Evolutionary conservation across 768 basidiomycete species (phyloP).

Genomic region (Russula abietina): DNA sequence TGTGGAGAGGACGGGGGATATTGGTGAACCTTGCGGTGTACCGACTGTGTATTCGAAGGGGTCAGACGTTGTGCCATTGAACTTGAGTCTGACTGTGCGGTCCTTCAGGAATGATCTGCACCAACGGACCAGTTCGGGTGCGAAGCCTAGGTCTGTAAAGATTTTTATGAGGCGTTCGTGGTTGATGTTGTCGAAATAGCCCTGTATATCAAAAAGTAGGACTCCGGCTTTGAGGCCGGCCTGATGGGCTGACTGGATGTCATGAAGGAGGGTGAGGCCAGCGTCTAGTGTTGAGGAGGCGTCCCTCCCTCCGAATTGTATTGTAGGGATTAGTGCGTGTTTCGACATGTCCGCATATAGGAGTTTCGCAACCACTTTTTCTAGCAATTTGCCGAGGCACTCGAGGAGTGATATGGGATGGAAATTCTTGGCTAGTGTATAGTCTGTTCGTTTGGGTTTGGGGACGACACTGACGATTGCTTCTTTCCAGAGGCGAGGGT

Average conservation of each 20-base stretch:
- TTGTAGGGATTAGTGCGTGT: background rate
- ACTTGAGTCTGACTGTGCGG: background rate
- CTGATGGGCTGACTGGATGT: too few species aligned
- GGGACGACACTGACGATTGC: background rate
- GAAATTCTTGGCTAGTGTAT: background rate
- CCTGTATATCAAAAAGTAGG: background rate
- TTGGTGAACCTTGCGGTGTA: too few species aligned
- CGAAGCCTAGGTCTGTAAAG: background rate
- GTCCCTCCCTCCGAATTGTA: background rate
- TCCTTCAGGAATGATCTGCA: background rate
- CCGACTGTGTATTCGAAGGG: too few species aligned
- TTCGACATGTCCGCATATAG: background rate
- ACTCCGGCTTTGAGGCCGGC: too few species aligned
- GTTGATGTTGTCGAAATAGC: background rate
- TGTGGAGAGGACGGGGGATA: too few species aligned
- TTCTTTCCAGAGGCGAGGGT: background rate
- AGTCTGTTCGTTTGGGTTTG: background rate
- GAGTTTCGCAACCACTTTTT: background rate
- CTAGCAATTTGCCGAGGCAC: background rate
- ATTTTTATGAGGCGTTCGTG: background rate
- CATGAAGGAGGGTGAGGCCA: background rate
- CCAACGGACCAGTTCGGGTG: background rate
- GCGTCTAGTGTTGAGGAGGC: background rate
- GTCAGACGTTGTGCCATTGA: background rate
- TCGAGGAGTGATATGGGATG: background rate